These are phyloP conservation scores for Melampsora americana DNA, from an alignment of 1,284 basidiomycete genomes.

Conservation along the genomic window DNA sequence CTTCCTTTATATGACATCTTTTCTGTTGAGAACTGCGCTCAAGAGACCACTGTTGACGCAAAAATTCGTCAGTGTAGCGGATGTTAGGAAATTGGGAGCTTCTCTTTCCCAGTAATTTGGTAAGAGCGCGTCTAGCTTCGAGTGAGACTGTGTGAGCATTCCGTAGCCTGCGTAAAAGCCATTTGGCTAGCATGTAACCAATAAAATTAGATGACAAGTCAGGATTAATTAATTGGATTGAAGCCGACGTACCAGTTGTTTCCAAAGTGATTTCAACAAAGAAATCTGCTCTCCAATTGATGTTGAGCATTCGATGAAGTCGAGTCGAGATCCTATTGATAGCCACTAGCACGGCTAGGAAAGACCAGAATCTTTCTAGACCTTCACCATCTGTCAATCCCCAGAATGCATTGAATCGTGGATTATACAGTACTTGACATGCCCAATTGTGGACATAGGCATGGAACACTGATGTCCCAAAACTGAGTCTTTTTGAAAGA, in stretches of 20 bases:
- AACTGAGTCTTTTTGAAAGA: background rate
- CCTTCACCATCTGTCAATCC: conserved; percentile 2
- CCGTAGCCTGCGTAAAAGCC: background rate
- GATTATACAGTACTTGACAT: conserved; percentile 6
- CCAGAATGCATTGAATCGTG: conserved; percentile 3
- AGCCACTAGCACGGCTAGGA: no score
- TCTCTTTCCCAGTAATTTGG: background rate
- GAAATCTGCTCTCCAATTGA: background rate
- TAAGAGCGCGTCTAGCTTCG: background rate
- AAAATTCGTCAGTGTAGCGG: no score
- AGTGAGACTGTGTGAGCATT: background rate
- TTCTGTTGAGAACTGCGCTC: background rate
- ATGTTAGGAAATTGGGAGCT: background rate
- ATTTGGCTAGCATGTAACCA: conserved; percentile 1
- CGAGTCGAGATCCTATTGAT: no score
- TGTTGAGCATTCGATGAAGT: no score
- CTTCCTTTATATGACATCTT: background rate
- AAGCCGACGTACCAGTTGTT: background rate
- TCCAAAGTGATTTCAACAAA: background rate
- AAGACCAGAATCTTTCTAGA: no score
- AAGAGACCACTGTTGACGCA: background rate
- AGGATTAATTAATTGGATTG: background rate
- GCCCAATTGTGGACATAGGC: background rate
- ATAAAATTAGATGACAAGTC: background rate
- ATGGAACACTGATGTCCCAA: conserved; percentile 22